phyloP scores from a whole-genome alignment of 2,329 filamentous ascomycete genomes.

The Ceratocystis smalleyi region DNA sequence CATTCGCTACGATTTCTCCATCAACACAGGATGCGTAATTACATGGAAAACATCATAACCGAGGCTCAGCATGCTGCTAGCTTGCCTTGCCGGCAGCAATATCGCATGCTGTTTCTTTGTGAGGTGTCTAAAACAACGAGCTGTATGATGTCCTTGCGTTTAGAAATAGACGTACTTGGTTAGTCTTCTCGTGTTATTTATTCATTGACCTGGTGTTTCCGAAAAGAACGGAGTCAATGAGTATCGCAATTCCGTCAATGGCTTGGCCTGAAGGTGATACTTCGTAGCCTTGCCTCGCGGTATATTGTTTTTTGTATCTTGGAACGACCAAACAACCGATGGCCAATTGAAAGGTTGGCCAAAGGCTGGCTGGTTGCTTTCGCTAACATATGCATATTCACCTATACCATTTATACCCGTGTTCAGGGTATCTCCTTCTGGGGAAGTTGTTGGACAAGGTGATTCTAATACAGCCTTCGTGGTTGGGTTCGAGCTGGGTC shows the following conservation, averaged over 20 bases:
- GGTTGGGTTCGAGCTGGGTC: neutral
- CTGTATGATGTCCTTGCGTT: neutral
- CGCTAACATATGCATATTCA: neutral
- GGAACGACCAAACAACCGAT: neutral
- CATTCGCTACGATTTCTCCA: neutral
- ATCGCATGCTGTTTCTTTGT: neutral
- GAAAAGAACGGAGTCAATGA: neutral
- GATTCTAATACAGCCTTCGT: neutral
- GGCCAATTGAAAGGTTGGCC: neutral
- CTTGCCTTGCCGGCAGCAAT: neutral
- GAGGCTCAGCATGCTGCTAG: neutral
- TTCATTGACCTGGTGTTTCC: neutral
- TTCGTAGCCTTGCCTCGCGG: neutral
- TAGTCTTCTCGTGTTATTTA: neutral
- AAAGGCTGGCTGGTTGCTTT: neutral
- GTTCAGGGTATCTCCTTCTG: neutral
- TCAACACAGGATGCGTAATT: neutral
- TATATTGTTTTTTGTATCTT: neutral
- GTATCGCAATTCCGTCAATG: neutral
- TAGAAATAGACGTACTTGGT: neutral
- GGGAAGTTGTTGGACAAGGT: neutral
- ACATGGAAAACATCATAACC: neutral
- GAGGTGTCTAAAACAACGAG: neutral
- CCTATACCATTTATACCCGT: neutral
- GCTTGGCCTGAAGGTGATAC: conserved; percentile 2